Base-by-base conservation (phyloP, 179 eudicot genomes). In the Amaranthus tricolor region DNA sequence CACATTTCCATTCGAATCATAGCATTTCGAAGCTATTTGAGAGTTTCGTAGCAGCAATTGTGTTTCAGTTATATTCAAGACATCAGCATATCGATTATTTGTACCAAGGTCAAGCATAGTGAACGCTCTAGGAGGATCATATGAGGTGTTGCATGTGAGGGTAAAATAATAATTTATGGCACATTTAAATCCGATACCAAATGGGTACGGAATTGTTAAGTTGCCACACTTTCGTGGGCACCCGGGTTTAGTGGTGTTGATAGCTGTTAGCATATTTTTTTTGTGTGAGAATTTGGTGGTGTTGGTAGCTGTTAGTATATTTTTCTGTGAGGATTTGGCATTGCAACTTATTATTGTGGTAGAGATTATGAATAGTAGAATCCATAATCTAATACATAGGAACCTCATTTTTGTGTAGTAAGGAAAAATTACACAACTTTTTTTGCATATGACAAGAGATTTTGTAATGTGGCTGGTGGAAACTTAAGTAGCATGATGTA, bases 51-150 rank as follows among this genome's bases (percentile, higher is more conserved):
- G 17, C 44, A 79, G 78, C 7, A 89, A 2, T 48, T 82, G 74
- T 63, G 71, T 63, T 54, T 86, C 83, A 13, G 89, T 62, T 58
- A 89, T 86, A 7, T 79, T 75, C 6, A 76, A 10, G 11, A 91
- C 68, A 7, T 79, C 74, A 4, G 80, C 40, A 31, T 31, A 31
- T 31, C 40, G 68, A 40, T 58, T 70, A 5, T 70, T 66, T 0
- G 45, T 2, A 14, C 83, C 80, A 13, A 77, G 49, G 63, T 60
- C 62, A 77, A 54, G 8, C 75, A 77, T 31, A 63, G 78, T 76
- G 71, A 79, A 71, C n/a, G 86, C 80, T 76, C 68, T 77, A 40
- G 85, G 80, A 72, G 80, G 80, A 52, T 63, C 64, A 44, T 62
- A 77, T 1, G 80, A 53, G 73, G 67, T 72, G 63, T 78, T 66